Percentiles rank a stretch among this genome's conserved stretches.
These are phyloP conservation scores for Candida berthetii DNA, from an alignment of 805 yeast genomes.

Conservation along the genomic window DNA sequence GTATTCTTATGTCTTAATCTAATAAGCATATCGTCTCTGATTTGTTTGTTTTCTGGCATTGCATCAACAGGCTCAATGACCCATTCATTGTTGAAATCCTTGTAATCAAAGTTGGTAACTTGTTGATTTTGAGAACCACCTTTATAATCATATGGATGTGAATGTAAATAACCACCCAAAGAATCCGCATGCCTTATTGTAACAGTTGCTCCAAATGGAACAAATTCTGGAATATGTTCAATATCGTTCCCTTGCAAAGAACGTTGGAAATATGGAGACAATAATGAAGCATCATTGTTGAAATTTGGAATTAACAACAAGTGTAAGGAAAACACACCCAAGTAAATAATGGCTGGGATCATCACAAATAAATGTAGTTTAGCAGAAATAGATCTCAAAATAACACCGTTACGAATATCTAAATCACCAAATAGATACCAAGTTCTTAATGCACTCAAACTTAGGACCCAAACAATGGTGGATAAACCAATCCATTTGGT, in stretches of 20 bases:
- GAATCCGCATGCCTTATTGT: conserved; percentile 66
- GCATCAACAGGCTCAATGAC: conserved; percentile 40
- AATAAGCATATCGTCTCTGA: conserved; percentile 33
- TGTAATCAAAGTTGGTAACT: conserved; percentile 63
- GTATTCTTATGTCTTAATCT: conserved; percentile 69
- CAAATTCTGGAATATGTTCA: conserved; percentile 47
- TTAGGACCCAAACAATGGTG: conserved; percentile 60
- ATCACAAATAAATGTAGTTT: conserved; percentile 38
- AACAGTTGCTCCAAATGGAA: conserved; percentile 67
- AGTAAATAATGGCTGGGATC: conserved; percentile 55
- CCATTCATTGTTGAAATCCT: conserved; percentile 69
- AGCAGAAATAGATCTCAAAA: conserved; percentile 32
- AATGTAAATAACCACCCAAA: conserved; percentile 74
- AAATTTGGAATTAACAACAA: conserved; percentile 35
- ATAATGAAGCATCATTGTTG: conserved; percentile 52
- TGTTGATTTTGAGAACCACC: conserved; percentile 72
- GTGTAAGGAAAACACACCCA: conserved; percentile 52
- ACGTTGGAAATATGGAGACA: conserved; percentile 66
- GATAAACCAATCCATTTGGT: conserved; percentile 69
- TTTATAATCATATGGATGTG: conserved; percentile 59
- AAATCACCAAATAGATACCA: conserved; percentile 75
- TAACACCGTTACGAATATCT: conserved; percentile 28
- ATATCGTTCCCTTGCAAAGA: conserved; percentile 39
- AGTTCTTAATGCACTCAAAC: conserved; percentile 34
- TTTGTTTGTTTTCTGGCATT: conserved; percentile 23